Evolutionary conservation across 2,329 filamentous ascomycete species (phyloP).

Genomic region (Simplicillium sp.): DNA sequence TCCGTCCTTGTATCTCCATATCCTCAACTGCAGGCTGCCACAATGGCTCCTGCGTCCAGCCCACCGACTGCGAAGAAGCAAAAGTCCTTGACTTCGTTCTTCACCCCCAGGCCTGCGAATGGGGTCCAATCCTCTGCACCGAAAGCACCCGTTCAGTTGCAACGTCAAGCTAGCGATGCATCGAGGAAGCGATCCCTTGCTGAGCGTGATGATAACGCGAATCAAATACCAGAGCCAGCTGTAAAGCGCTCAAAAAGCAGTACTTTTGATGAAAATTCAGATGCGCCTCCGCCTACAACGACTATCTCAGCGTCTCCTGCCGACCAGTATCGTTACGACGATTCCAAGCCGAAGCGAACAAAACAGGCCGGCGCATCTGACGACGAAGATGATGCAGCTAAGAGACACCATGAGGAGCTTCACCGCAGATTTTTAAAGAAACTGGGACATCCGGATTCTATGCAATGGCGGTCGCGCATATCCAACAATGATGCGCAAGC

Average conservation of each 20-base stretch:
- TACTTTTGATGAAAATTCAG: conserved; percentile 20
- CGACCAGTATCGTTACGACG: conserved; percentile 41
- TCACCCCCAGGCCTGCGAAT: conserved; percentile 52
- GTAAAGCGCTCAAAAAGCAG: conserved; percentile 36
- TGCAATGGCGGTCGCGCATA: conserved; percentile 54
- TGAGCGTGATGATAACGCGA: conserved; percentile 34
- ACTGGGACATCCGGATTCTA: conserved; percentile 75
- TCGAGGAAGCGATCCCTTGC: conserved; percentile 42
- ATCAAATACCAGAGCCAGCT: conserved; percentile 26
- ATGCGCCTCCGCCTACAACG: conserved; percentile 21
- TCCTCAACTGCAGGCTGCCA: neutral
- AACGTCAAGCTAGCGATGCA: conserved; percentile 15
- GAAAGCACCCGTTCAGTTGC: conserved; percentile 13
- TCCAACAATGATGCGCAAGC: conserved; percentile 42
- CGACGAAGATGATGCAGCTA: conserved; percentile 40
- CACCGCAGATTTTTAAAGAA: conserved; percentile 85
- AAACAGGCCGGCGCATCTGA: conserved; percentile 25
- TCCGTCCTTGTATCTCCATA: neutral
- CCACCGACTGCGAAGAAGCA: conserved; percentile 52
- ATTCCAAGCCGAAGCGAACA: conserved; percentile 16
- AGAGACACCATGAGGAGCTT: conserved; percentile 56
- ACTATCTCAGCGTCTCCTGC: conserved; percentile 30
- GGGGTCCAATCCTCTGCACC: conserved; percentile 26
- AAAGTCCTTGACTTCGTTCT: conserved; percentile 79
- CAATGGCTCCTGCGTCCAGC: conserved; percentile 27